Evolutionary conservation across 495 filamentous ascomycete species (phyloP).

Genomic region (Lindgomyces ingoldianus): DNA sequence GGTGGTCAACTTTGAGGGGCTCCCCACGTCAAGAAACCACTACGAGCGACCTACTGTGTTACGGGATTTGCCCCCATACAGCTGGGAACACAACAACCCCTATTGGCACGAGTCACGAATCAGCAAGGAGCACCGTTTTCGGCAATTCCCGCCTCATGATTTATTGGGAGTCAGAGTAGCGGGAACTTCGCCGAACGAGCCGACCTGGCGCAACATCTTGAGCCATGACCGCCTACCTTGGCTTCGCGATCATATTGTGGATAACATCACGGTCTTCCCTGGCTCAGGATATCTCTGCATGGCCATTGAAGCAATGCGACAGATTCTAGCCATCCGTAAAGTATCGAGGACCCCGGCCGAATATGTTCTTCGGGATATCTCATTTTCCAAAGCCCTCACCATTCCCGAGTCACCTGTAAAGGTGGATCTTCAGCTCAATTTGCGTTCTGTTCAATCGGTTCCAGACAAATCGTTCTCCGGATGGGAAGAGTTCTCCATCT

Average conservation of each 20-base stretch:
- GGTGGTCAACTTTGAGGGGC: neutral
- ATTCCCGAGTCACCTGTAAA: neutral
- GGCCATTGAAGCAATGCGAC: slow-evolving; percentile 17
- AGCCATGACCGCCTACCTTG: slow-evolving; percentile 1
- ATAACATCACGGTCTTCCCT: slow-evolving; percentile 2
- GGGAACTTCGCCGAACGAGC: neutral
- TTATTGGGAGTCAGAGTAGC: slow-evolving; percentile 1
- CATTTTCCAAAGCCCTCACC: neutral
- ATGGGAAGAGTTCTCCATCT: neutral
- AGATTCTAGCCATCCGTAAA: neutral
- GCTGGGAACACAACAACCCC: slow-evolving; percentile 10
- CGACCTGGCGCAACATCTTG: neutral
- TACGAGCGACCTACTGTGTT: neutral
- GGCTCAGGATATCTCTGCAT: slow-evolving; percentile 12
- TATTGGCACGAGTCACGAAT: slow-evolving; percentile 13
- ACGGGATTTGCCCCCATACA: slow-evolving; percentile 7
- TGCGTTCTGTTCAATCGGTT: neutral
- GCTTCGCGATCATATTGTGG: slow-evolving; percentile 18
- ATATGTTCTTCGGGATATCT: neutral
- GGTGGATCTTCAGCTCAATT: neutral
- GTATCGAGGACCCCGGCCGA: neutral
- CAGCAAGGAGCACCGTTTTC: slow-evolving; percentile 1
- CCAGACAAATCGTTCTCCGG: neutral
- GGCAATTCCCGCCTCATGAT: slow-evolving; percentile 1
- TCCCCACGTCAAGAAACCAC: neutral